Evolutionary conservation across 148 eudicot genomes (phyloP).

Genomic region (Limonium bicolor): DNA sequence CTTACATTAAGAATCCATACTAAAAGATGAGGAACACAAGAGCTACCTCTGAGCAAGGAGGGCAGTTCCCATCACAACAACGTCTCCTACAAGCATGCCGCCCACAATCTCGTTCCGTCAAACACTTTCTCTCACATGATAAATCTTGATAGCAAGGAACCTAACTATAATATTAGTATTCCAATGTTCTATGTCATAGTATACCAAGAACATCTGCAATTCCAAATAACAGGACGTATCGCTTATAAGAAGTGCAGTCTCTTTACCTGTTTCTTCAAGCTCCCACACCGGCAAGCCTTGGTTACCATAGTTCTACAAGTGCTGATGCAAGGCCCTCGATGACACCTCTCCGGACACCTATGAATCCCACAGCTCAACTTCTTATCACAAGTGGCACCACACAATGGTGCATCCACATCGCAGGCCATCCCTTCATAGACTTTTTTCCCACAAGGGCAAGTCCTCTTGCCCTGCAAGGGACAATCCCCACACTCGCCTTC

Average conservation of each 20-base stretch:
- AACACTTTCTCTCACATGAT: constrained; percentile 90
- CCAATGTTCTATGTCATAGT: constrained; percentile 7
- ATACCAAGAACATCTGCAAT: constrained; percentile 1
- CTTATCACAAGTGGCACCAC: constrained; percentile 86
- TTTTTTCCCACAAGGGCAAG: constrained; percentile 86
- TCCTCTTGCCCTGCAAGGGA: constrained; percentile 70
- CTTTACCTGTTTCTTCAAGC: constrained; percentile 82
- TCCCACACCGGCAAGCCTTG: constrained; percentile 85
- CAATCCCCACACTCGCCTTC: constrained; percentile 69
- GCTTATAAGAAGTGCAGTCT: background rate
- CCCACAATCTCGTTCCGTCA: constrained; percentile 73
- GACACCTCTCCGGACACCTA: constrained; percentile 90
- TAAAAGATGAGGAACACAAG: background rate
- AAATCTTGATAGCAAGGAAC: constrained; percentile 96
- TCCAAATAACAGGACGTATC: background rate
- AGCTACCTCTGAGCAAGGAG: constrained; percentile 81
- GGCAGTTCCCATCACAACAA: constrained; percentile 95
- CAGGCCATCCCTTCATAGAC: constrained; percentile 83
- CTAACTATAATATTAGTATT: constrained; percentile 45
- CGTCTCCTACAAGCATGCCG: constrained; percentile 96
- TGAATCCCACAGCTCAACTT: constrained; percentile 64
- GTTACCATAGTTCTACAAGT: constrained; percentile 68
- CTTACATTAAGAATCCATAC: background rate
- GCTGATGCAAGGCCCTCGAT: constrained; percentile 63
- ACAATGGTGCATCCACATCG: constrained; percentile 62